A percentile compares a stretch with the other conserved stretches of the same genome.
These are phyloP conservation scores for Tardiomyces blankii DNA, from an alignment of 1,139 yeast species.

Conservation along the genomic window DNA sequence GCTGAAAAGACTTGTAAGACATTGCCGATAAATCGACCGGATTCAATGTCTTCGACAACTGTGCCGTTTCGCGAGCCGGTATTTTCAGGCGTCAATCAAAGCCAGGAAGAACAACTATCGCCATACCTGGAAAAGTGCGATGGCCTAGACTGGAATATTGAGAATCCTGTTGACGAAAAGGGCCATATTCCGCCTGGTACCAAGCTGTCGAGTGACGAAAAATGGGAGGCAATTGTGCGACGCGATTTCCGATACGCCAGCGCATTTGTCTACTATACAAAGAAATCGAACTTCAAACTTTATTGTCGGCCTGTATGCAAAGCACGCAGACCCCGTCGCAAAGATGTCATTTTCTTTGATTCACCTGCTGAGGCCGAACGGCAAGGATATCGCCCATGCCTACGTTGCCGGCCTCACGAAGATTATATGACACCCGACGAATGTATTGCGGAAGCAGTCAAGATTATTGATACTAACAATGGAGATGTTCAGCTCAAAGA, in stretches of 20 bases:
- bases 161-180: too few species aligned
- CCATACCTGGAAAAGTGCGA: too few species aligned
- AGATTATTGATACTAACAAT: background rate
- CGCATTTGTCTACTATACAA: slow-evolving; percentile 5
- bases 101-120: too few species aligned
- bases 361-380: slow-evolving; percentile 4
- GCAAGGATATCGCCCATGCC: slow-evolving; percentile 8
- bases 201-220: background rate
- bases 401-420: slow-evolving; percentile 9
- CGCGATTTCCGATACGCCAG: slow-evolving; percentile 4
- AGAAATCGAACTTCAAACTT: background rate
- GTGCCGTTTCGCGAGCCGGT: too few species aligned
- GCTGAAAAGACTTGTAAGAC: too few species aligned
- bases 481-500: slow-evolving; percentile 1
- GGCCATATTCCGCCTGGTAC: slow-evolving; percentile 22
- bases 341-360: slow-evolving; percentile 1
- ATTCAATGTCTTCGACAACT: too few species aligned
- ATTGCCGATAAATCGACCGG: too few species aligned
- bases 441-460: background rate
- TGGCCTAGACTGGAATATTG: too few species aligned
- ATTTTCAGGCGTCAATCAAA: too few species aligned
- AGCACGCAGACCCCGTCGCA: slow-evolving; percentile 4
- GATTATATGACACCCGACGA: background rate
- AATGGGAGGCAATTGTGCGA: slow-evolving; percentile 1
- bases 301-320: slow-evolving; percentile 12